Evolutionary conservation across 352 stramenopile genomes (phyloP).

Genomic region (Phytophthora chlamydospora): DNA sequence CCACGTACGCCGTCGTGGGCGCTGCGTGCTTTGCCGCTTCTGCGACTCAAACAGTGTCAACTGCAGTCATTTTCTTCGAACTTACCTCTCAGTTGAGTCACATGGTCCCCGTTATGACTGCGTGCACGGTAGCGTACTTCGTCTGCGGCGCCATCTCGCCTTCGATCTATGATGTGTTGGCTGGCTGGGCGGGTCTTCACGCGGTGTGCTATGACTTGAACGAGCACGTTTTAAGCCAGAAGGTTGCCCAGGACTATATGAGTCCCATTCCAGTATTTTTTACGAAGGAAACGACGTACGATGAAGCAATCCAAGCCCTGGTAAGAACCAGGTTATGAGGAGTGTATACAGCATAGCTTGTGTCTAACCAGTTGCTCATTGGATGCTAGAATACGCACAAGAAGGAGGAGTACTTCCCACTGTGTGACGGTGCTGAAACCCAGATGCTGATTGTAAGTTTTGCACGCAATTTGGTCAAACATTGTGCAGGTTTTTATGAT

Average conservation of each 20-base stretch:
- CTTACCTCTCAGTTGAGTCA: constrained; percentile 85
- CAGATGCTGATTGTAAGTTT: constrained; percentile 54
- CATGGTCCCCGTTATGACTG: constrained; percentile 87
- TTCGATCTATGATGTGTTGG: constrained; percentile 88
- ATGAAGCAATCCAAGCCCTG: constrained; percentile 69
- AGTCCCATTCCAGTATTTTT: constrained; percentile 60
- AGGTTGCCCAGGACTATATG: constrained; percentile 76
- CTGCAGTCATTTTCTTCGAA: constrained; percentile 90
- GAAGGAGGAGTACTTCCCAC: constrained; percentile 80
- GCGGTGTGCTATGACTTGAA: constrained; percentile 87
- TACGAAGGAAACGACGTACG: constrained; percentile 79
- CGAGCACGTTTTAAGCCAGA: constrained; percentile 78
- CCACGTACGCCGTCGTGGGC: constrained; percentile 91
- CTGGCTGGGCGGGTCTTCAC: constrained; percentile 77
- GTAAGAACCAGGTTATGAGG: constrained; percentile 30
- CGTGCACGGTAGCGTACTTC: constrained; percentile 86
- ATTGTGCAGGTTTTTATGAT: not conserved
- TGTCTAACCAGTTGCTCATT: constrained; percentile 12
- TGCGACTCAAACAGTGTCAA: constrained; percentile 91
- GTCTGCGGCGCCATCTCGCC: constrained; percentile 76
- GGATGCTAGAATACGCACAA: constrained; percentile 68
- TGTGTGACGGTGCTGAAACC: constrained; percentile 68
- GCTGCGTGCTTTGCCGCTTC: constrained; percentile 92
- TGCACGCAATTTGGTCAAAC: not conserved
- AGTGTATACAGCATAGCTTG: too few relatives aligned